phyloP scores from a whole-genome alignment of 192 early-diverging fungal genomes.

The Backusella tarrabulga region DNA sequence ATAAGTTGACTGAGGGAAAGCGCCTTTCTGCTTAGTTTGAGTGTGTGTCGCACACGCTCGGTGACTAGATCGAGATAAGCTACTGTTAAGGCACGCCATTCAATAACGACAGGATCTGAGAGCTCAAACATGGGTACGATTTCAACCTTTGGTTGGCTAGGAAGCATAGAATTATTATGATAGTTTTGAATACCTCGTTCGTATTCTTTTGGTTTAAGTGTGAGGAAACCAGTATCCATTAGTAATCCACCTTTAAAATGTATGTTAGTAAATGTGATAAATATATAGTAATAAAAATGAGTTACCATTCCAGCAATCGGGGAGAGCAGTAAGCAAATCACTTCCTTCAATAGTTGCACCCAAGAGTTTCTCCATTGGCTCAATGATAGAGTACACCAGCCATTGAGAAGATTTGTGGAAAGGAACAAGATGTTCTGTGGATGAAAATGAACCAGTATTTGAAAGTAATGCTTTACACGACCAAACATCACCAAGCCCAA shows the following conservation, averaged over 20 bases:
- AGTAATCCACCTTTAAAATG: slow-evolving; percentile 67
- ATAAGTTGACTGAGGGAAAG: slow-evolving; percentile 82
- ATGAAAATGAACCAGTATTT: neutral
- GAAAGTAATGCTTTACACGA: slow-evolving; percentile 25
- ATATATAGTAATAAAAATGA: neutral
- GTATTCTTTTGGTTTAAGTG: slow-evolving; percentile 46
- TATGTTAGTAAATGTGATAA: neutral
- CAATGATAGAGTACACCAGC: slow-evolving; percentile 90
- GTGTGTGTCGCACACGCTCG: slow-evolving; percentile 53
- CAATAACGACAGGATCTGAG: slow-evolving; percentile 80
- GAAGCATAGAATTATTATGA: slow-evolving; percentile 36
- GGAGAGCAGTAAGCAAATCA: slow-evolving; percentile 78
- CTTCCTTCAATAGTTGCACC: slow-evolving; percentile 55
- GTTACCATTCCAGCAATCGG: slow-evolving; percentile 76
- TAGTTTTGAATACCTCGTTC: slow-evolving; percentile 58
- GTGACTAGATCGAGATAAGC: slow-evolving; percentile 77
- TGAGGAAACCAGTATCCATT: slow-evolving; percentile 81
- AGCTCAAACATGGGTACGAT: slow-evolving; percentile 71
- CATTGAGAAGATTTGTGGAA: slow-evolving; percentile 96
- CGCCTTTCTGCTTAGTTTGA: slow-evolving; percentile 52
- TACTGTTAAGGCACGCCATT: slow-evolving; percentile 93
- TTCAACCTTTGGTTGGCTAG: slow-evolving; percentile 39
- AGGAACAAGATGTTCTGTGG: slow-evolving; percentile 56
- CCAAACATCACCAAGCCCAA: slow-evolving; percentile 40
- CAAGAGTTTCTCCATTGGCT: slow-evolving; percentile 60